Evolutionary conservation across 371 early-diverging fungal species (phyloP), one percentile per base, ranked within the genome.

Genomic region (Neoconidiobolus thromboides): DNA sequence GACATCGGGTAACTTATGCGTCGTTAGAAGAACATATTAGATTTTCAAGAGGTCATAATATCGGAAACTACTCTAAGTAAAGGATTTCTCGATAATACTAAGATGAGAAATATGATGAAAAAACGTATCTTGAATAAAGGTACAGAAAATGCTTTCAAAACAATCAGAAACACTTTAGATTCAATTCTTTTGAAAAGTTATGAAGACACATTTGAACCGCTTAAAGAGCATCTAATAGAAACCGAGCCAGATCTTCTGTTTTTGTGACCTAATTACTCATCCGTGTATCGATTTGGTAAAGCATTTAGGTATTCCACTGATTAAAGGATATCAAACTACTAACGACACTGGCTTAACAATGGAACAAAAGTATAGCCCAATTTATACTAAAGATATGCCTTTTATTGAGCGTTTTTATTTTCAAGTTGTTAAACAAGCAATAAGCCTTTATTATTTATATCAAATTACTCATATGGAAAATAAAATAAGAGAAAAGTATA

Each of bases 221-320:
- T 26, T 26, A 26, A 26, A 26, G 26, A 26, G 26, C 26, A 26
- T 26, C 26, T 26, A 26, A 26, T 26, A 26, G 26, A 26, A 26
- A 26, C 26, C 26, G 26, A 26, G 0, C 56, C 56, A 42, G 56
- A 56, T 40, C 36, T 56, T 10, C 3, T 56, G 56, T 26, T 12
- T 56, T n/a, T 56, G 56, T 42, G 56, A 56, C 15, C n/a, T 43
- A 37, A 39, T 56, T 10, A 43, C 56, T 2, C 9, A 42, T 56
- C 6, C 6, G 2, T 56, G 56, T 36, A 9, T 42, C 4, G 56
- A 56, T 7, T 42, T 9, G 14, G 56, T 43, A 37, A 14, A 4
- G 6, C 9, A 44, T 6, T 5, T 7, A 14, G 43, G 12, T 43
- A 56, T 56, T 26, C 56, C 56, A 26, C 37, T 51, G 52, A 51